These are phyloP conservation scores for Tetradesmus lagerheimii DNA, from an alignment of 139 green algal genomes.

Conservation along the genomic window DNA sequence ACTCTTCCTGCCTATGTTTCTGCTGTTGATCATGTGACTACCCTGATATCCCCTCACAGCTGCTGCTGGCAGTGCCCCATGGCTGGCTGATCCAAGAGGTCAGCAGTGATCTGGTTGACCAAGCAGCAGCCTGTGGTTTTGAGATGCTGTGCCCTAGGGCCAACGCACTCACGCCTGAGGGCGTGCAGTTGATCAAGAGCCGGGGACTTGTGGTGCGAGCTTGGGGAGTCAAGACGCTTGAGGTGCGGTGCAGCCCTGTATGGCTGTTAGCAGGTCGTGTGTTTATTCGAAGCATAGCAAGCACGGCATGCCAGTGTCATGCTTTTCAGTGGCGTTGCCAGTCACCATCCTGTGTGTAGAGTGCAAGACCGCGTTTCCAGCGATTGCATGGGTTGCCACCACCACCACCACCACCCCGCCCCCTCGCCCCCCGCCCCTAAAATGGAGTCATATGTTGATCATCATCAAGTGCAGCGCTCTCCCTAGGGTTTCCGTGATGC, in stretches of 20 bases:
- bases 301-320: no score
- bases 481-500: no score
- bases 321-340: no score
- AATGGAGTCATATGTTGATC: no score
- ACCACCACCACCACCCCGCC: no score
- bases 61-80: constrained; percentile 54
- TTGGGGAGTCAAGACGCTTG: constrained; percentile 60
- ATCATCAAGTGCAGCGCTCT: no score
- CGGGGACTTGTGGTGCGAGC: constrained; percentile 56
- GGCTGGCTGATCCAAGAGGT: constrained; percentile 67
- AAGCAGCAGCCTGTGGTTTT: constrained; percentile 16
- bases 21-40: not conserved
- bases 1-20: not conserved
- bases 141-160: constrained; percentile 58
- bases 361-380: no score
- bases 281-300: no score
- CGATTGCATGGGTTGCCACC: no score
- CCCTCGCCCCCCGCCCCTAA: no score
- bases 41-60: constrained; percentile 22
- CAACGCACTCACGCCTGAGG: constrained; percentile 49
- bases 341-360: no score
- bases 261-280: no score
- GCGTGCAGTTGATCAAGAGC: not conserved
- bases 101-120: constrained; percentile 26
- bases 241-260: not conserved